A percentile compares a stretch with the other conserved stretches of the same genome.
Conservation (phyloP, 257 asterid species). For the Fraxinus quadrangulata region DNA sequence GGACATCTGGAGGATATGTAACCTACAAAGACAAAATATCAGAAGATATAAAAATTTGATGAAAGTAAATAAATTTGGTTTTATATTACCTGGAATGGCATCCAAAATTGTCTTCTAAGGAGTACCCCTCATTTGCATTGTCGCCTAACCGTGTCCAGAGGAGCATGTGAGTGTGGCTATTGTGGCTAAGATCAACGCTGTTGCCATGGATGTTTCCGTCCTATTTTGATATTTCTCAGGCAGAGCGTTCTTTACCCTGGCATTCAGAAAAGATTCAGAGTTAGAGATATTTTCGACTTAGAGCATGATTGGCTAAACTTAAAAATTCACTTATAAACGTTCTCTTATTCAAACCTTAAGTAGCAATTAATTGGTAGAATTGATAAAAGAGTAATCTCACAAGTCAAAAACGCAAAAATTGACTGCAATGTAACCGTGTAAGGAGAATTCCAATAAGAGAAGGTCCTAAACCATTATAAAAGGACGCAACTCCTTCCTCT, state of each 20-base stretch:
- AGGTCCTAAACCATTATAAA: conserved; percentile 92
- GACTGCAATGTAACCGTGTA: conserved; percentile 73
- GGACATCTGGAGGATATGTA: conserved; percentile 89
- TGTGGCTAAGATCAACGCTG: conserved; percentile 82
- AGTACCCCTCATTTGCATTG: conserved; percentile 97
- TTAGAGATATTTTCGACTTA: conserved; percentile 9
- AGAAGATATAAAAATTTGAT: conserved; percentile 21
- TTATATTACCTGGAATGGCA: conserved; percentile 69
- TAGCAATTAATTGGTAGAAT: conserved; percentile 25
- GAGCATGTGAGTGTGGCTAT: conserved; percentile 86
- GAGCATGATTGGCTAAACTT: neutral
- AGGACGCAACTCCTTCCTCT: conserved; percentile 89
- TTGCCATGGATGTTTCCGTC: conserved; percentile 69
- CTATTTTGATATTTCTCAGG: conserved; percentile 86
- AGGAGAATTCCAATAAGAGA: conserved; percentile 92
- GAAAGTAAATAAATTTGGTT: conserved; percentile 5
- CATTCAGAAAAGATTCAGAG: conserved; percentile 28
- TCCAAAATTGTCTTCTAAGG: conserved; percentile 77
- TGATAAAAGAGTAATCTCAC: conserved; percentile 62
- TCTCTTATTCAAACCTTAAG: neutral
- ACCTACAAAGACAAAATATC: conserved; percentile 45
- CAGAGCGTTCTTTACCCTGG: conserved; percentile 86
- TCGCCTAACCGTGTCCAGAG: conserved; percentile 88
- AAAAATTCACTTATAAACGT: neutral
- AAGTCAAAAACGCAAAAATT: conserved; percentile 96